A percentile compares a stretch with the other conserved stretches of the same genome.
These are phyloP conservation scores for Xylaria flabelliformis DNA, from an alignment of 495 filamentous ascomycete species.

Conservation along the genomic window DNA sequence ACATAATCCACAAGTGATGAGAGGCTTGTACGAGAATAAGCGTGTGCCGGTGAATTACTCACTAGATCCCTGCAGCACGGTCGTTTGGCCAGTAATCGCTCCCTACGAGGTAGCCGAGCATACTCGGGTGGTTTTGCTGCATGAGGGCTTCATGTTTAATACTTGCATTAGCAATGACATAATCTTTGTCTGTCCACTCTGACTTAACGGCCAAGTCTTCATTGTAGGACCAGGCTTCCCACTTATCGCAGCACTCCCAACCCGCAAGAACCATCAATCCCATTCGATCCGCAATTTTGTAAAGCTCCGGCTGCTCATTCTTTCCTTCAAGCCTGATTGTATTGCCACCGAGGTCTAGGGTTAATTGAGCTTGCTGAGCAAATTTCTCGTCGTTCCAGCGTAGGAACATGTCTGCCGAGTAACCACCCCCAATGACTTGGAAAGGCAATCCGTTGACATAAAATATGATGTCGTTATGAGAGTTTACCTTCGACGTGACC, in stretches of 20 bases:
- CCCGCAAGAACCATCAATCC: conserved; percentile 69
- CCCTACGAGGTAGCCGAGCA: conserved; percentile 64
- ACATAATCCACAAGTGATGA: no score
- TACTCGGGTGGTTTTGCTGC: conserved; percentile 63
- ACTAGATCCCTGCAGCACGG: conserved; percentile 57
- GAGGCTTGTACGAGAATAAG: background rate
- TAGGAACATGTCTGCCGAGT: conserved; percentile 66
- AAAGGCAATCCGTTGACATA: conserved; percentile 63
- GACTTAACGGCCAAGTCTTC: conserved; percentile 53
- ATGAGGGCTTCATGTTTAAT: conserved; percentile 67
- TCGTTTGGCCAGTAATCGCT: conserved; percentile 70
- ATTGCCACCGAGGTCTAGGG: conserved; percentile 66
- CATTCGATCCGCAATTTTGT: conserved; percentile 61
- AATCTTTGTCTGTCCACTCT: conserved; percentile 60
- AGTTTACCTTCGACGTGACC: conserved; percentile 58
- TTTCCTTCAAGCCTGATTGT: conserved; percentile 70
- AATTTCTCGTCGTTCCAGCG: conserved; percentile 58
- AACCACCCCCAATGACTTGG: conserved; percentile 66
- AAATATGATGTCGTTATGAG: conserved; percentile 62
- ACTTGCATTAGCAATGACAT: conserved; percentile 56
- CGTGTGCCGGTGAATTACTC: background rate
- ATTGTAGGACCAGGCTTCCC: conserved; percentile 71
- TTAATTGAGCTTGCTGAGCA: conserved; percentile 53
- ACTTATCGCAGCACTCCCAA: conserved; percentile 75
- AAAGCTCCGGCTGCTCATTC: conserved; percentile 66